A percentile compares a stretch with the other conserved stretches of the same genome.
phyloP scores from a whole-genome alignment of 2,329 filamentous ascomycete genomes.

The Fragosphaeria purpurea region DNA sequence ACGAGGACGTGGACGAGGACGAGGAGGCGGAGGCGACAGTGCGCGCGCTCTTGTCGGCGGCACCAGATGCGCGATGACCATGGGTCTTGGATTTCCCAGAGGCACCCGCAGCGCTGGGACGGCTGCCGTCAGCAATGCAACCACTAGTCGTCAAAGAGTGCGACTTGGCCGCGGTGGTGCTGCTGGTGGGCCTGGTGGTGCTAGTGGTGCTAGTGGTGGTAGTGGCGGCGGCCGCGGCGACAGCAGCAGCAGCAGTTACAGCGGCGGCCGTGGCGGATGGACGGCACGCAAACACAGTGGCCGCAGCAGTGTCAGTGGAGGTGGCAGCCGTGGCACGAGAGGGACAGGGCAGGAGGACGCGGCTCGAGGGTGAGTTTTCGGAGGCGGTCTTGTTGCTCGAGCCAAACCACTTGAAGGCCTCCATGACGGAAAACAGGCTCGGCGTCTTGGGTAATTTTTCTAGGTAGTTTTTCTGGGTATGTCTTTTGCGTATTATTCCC shows the following conservation, averaged over 20 bases:
- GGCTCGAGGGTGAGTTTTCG: neutral
- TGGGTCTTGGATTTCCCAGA: constrained; percentile 19
- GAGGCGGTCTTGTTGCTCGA: constrained; percentile 1
- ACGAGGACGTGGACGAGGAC: no score
- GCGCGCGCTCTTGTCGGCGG: constrained; percentile 9
- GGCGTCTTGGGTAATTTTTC: no score
- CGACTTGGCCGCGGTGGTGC: neutral
- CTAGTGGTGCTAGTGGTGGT: no score
- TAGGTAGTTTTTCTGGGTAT: no score
- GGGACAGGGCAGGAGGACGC: neutral
- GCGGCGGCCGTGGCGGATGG: no score
- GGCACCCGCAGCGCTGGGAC: constrained; percentile 9
- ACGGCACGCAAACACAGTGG: no score
- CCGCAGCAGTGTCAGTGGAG: no score
- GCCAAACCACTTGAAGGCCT: constrained; percentile 3
- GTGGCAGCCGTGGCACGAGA: no score
- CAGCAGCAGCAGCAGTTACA: no score
- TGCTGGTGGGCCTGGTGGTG: no score
- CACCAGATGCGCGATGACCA: constrained; percentile 28
- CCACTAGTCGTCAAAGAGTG: neutral
- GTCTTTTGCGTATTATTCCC: no score
- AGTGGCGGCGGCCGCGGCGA: no score
- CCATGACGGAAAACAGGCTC: neutral
- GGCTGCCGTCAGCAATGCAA: neutral
- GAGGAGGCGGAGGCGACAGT: constrained; percentile 2